Evolutionary conservation across 371 early-diverging fungal genomes (phyloP).

Genomic region (Mucor lusitanicus): DNA sequence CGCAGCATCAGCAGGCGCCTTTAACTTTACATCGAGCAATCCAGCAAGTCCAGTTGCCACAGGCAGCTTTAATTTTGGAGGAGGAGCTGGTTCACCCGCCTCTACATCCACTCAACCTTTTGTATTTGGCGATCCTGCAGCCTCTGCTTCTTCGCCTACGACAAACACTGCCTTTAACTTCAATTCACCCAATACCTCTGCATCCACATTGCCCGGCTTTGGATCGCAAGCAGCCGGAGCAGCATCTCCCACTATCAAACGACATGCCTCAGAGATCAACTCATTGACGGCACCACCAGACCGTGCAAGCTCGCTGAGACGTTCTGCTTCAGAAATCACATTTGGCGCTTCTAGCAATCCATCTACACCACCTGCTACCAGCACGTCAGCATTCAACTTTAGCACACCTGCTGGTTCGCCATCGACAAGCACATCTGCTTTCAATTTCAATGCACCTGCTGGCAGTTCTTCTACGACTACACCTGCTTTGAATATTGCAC

Average conservation of each 20-base stretch:
- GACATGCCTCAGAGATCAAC: slow-evolving; percentile 5
- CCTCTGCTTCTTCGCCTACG: not conserved
- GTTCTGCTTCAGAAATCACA: slow-evolving; percentile 5
- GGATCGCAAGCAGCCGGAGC: not conserved
- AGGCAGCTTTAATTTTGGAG: slow-evolving; percentile 4
- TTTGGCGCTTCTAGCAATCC: not conserved
- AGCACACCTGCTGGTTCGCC: not conserved
- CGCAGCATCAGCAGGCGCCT: not conserved
- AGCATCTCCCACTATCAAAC: not conserved
- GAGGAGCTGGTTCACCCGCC: not conserved
- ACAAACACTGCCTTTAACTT: slow-evolving; percentile 5
- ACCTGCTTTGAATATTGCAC: not conserved
- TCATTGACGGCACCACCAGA: not conserved
- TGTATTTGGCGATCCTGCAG: slow-evolving; percentile 3
- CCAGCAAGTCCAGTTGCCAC: slow-evolving; percentile 13
- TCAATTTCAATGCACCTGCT: slow-evolving; percentile 2
- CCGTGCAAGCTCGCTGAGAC: slow-evolving; percentile 2
- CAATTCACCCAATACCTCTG: not conserved
- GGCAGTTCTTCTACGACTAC: not conserved
- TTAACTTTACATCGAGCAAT: not conserved
- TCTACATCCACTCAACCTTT: not conserved
- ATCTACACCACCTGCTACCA: not conserved
- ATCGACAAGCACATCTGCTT: not conserved
- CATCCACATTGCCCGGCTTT: not conserved
- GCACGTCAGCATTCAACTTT: not conserved